Evolutionary conservation across 495 filamentous ascomycete species (phyloP), one percentile per base, ranked within the genome.

Genomic region (Hypoxylon perforatum): DNA sequence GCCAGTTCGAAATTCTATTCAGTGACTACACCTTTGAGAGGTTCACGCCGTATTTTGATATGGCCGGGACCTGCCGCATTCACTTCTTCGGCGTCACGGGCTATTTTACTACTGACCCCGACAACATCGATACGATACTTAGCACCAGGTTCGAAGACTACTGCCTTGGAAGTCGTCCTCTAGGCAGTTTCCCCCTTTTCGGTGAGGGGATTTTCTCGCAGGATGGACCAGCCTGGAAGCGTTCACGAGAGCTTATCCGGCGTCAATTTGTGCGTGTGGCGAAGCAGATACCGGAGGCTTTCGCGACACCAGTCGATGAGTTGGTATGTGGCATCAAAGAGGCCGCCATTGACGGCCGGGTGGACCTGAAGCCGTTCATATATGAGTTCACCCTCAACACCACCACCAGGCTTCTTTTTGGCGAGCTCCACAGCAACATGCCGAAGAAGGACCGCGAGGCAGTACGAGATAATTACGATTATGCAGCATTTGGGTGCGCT

Each of bases 181-280:
- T 71, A 14, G 70, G 73, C 4, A 65, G 75, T 11, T 65, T 72
- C 22, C 75, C 78, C 11, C 59, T 84, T 17, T 68, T 87, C 22
- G 83, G 85, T 2, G 74, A 82, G 12, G 85, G 85, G 4, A 86
- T 88, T 55, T 87, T 88, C 65, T 79, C 81, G 0, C 80, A 84
- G 51, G 82, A 87, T 19, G 85, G 86, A 0, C 28, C 50, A 35
- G 58, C 74, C 7, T 88, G 86, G 86, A 76, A 79, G 33, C 82
- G 80, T 5, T 86, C 84, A 1, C 80, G 87, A 12, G 80, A 80
- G 14, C 71, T 89, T 23, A 78, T 90, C 21, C 80, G 83, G 0
- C 87, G 80, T 0, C 82, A 85, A 46, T 89, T 90, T 61, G 78
- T 78, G 0, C 60, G 60, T 10, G 50, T 63, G 4, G 47, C 67